phyloP scores from a whole-genome alignment of 441 rosid genomes.

The Flueggea neowawraea region DNA sequence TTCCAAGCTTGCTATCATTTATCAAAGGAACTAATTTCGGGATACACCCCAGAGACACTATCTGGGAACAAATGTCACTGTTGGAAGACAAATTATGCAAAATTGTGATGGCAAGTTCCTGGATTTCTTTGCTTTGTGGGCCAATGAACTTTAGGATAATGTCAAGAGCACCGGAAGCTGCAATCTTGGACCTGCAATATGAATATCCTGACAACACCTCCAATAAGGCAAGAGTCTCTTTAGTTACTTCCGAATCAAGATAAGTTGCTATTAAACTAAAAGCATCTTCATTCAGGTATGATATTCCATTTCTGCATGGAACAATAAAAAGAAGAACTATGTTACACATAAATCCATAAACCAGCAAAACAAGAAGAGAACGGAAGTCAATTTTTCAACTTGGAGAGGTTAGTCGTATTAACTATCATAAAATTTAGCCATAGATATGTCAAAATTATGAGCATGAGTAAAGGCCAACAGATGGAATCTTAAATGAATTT shows the following conservation, averaged over 20 bases:
- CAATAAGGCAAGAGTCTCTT: constrained; percentile 48
- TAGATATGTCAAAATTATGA: constrained; percentile 2
- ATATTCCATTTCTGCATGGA: constrained; percentile 44
- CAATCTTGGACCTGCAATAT: constrained; percentile 36
- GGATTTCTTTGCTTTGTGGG: constrained; percentile 34
- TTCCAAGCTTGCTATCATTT: constrained; percentile 36
- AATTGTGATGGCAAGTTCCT: constrained; percentile 50
- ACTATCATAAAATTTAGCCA: background rate
- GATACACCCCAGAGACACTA: constrained; percentile 48
- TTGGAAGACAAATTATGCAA: constrained; percentile 52
- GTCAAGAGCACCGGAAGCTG: constrained; percentile 50
- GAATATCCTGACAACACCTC: constrained; percentile 47
- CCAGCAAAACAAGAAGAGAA: background rate
- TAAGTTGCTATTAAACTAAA: constrained; percentile 41
- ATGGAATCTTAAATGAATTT: background rate
- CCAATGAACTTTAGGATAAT: constrained; percentile 43
- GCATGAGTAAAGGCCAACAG: background rate
- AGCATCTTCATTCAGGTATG: constrained; percentile 38
- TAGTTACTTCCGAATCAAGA: constrained; percentile 49
- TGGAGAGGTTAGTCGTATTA: background rate
- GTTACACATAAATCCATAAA: background rate
- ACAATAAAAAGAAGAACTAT: constrained; percentile 12
- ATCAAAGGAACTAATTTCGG: constrained; percentile 56
- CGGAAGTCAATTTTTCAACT: background rate
- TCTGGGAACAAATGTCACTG: constrained; percentile 35